Base-by-base conservation (phyloP, 2,329 filamentous ascomycete species). In the Tolypocladium guangdongense region DNA sequence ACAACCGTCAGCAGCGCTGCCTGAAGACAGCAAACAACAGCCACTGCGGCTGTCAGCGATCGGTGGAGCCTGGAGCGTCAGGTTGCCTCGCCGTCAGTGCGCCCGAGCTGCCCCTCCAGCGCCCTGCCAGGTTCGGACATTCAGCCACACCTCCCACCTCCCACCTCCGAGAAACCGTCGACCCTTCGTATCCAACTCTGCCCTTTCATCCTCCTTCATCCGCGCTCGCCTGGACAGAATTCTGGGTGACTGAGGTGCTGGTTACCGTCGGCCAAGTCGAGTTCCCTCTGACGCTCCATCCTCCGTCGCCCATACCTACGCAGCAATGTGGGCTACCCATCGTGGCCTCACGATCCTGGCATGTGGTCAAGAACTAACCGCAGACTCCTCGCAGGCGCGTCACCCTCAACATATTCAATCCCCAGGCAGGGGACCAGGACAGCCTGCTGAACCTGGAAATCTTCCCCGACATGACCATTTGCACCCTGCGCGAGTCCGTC, bases 401-500 rank as follows among this genome's bases (percentile, higher is more conserved):
- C 72, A 93, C 90, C 51, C 83, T 96, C 70, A 89, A 82, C 69
- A 87, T 95, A 67, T 87, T 87, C 66, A 86, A 87, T 59, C 82
- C 86, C 59, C 83, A 87, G 66, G 77, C 83, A 59, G 73, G 73
- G 66, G 72, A 72, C 56, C 86, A 90, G 67, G 81, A 85, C 58
- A 87, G 90, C 64, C 80, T 95, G 65, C 77, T 96, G 62, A 86
- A 83, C 54, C 81, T 95, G 60, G 90, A 96, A 63, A 83, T 96
- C 60, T 86, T 87, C 56, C 78, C 84, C 43, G 88, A 89, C 63
- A 90, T 93, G 77, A 89, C 88, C 49, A 73, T 97, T 62, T 85
- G 85, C 63, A 86, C 90, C 52, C 81, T 99, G 60, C 95, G 95
- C 71, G 87, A 85, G 66, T 88, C 90, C 65, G 87, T 99, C 66